Percentiles rank a stretch among this genome's conserved stretches.
These are phyloP conservation scores for Dipteronia sinensis DNA, from an alignment of 345 rosid species.

Conservation along the genomic window DNA sequence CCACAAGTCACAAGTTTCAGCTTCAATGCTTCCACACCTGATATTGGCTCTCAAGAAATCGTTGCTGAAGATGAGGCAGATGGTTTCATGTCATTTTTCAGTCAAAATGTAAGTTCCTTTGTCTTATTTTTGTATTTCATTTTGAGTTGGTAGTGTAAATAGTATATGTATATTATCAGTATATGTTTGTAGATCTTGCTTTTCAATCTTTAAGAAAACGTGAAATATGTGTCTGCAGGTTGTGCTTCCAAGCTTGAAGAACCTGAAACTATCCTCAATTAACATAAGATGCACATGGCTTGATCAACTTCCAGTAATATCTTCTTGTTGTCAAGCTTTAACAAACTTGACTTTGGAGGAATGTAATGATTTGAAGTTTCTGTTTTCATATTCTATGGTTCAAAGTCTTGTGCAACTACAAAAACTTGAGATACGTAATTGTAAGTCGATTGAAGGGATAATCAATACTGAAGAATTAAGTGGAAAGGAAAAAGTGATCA, in stretches of 20 bases:
- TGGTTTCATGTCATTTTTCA: no score
- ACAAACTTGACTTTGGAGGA: neutral
- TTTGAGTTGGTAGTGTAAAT: no score
- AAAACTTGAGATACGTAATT: neutral
- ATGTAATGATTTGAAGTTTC: neutral
- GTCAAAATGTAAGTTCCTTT: neutral
- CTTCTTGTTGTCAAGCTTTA: neutral
- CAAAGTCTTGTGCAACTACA: conserved; percentile 4
- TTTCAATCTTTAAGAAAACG: neutral
- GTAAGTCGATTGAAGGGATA: conserved; percentile 10
- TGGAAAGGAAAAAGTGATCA: no score
- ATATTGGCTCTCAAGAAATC: neutral
- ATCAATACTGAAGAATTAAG: neutral
- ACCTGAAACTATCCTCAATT: neutral
- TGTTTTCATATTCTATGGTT: neutral
- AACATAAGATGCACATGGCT: conserved; percentile 3
- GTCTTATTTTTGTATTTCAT: no score
- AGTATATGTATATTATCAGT: no score
- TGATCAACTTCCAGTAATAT: neutral
- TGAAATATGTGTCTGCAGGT: neutral
- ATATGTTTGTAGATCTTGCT: no score
- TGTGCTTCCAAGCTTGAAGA: neutral
- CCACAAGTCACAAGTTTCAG: neutral
- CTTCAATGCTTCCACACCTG: neutral
- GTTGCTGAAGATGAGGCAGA: neutral